phyloP scores from a whole-genome alignment of 2,329 filamentous ascomycete genomes.

The Aplosporella prunicola region DNA sequence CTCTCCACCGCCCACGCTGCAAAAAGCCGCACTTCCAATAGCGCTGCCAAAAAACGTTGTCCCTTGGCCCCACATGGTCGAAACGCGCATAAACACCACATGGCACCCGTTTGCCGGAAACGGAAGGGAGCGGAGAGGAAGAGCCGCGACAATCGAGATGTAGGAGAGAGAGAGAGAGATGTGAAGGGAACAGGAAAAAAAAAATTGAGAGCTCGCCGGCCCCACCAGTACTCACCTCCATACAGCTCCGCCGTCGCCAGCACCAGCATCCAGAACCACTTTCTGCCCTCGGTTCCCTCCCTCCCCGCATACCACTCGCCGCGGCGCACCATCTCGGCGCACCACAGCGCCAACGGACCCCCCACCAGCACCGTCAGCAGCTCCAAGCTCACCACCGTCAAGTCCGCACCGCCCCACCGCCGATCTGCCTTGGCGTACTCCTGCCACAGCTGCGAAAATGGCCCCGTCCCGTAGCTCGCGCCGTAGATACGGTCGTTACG shows the following conservation, averaged over 20 bases:
- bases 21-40: too few relatives aligned
- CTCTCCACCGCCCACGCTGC: too few relatives aligned
- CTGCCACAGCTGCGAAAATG: constrained; percentile 50
- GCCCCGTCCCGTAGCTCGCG: constrained; percentile 45
- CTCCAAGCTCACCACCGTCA: constrained; percentile 51
- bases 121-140: neutral
- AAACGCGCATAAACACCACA: too few relatives aligned
- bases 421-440: constrained; percentile 57
- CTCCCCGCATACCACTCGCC: constrained; percentile 19
- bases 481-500: constrained; percentile 48
- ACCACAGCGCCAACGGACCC: constrained; percentile 48
- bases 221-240: constrained; percentile 46
- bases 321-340: constrained; percentile 44
- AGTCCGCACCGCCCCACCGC: constrained; percentile 50
- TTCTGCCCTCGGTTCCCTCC: constrained; percentile 25
- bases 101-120: too few relatives aligned
- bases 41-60: too few relatives aligned
- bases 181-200: neutral
- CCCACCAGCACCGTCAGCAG: constrained; percentile 51
- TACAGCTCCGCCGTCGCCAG: constrained; percentile 56
- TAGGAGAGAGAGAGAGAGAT: too few relatives aligned
- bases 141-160: too few relatives aligned
- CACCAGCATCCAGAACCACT: constrained; percentile 46
- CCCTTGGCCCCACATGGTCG: too few relatives aligned
- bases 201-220: constrained; percentile 10